Conservation (phyloP, 192 early-diverging fungal genomes). For the Coemansia sp. region DNA sequence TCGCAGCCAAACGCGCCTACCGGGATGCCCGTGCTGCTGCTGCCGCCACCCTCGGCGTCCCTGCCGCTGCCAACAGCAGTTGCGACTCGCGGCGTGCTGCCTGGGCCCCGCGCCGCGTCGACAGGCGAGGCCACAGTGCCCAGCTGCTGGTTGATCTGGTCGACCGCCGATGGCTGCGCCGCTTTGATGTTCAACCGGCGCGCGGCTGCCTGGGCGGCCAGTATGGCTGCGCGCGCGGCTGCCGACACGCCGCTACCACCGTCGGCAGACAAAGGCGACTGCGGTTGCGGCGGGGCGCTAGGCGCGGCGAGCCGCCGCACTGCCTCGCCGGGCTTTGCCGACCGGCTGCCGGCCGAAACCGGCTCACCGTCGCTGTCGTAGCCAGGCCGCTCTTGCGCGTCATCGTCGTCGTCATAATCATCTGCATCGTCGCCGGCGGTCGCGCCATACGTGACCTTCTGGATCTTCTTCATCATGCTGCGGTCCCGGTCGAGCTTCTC, state of each 20-base stretch:
- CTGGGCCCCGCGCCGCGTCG: not conserved
- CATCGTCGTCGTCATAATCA: constrained; percentile 57
- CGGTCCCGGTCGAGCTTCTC: constrained; percentile 91
- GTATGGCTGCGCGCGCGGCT: constrained; percentile 33
- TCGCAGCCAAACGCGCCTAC: constrained; percentile 55
- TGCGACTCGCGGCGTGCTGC: no score
- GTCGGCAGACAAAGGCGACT: not conserved
- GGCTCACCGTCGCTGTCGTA: constrained; percentile 31
- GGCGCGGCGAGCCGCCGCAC: constrained; percentile 58
- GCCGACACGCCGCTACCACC: constrained; percentile 25
- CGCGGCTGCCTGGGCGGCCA: constrained; percentile 43
- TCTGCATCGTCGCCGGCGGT: constrained; percentile 62
- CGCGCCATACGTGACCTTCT: constrained; percentile 80
- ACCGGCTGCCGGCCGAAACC: constrained; percentile 8
- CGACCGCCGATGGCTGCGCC: constrained; percentile 7
- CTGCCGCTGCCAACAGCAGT: not conserved
- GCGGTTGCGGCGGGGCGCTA: constrained; percentile 38
- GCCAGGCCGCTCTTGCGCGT: constrained; percentile 23
- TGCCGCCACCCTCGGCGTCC: not conserved
- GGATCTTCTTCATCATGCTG: constrained; percentile 82
- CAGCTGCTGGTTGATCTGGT: constrained; percentile 50
- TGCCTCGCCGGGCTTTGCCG: constrained; percentile 45
- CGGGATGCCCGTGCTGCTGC: constrained; percentile 7
- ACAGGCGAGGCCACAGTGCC: not conserved
- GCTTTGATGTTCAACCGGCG: constrained; percentile 32